Conservation (phyloP, 768 basidiomycete species). For the Rossbeevera mucosa region DNA sequence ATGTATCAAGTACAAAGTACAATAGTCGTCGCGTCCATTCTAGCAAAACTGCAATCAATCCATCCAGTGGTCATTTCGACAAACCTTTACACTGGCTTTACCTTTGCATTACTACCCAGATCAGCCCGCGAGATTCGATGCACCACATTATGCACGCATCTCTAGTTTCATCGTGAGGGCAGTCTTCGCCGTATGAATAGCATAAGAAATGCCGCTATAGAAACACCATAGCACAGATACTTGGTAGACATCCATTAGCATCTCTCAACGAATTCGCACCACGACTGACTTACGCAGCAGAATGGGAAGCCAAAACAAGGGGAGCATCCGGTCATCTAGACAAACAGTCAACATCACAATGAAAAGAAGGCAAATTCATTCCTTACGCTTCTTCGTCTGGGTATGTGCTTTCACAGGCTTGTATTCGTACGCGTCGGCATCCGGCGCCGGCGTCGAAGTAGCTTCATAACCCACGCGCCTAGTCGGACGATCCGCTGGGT, state of each 20-base stretch:
- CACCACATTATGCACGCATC: constrained; percentile 29
- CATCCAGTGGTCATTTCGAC: constrained; percentile 3
- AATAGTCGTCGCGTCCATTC: constrained; percentile 14
- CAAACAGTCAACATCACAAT: constrained; percentile 2
- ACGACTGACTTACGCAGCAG: constrained; percentile 58
- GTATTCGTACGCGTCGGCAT: constrained; percentile 66
- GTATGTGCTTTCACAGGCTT: constrained; percentile 44
- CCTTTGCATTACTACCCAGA: background rate
- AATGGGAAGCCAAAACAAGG: constrained; percentile 84
- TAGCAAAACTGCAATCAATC: constrained; percentile 11
- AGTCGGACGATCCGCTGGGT: constrained; percentile 32
- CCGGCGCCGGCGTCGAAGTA: constrained; percentile 53
- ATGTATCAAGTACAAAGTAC: constrained; percentile 20
- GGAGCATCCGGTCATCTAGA: constrained; percentile 78
- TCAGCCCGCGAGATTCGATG: constrained; percentile 3
- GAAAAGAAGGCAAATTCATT: background rate
- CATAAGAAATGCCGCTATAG: constrained; percentile 50
- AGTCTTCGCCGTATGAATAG: constrained; percentile 45
- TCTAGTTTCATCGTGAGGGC: constrained; percentile 43
- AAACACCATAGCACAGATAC: constrained; percentile 62
- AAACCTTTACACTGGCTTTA: background rate
- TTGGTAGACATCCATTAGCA: constrained; percentile 21
- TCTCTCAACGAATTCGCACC: background rate
- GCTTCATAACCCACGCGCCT: constrained; percentile 45
- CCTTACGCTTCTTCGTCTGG: constrained; percentile 59